Conservation (phyloP, 129 eudicot species). For the Calendula officinalis region DNA sequence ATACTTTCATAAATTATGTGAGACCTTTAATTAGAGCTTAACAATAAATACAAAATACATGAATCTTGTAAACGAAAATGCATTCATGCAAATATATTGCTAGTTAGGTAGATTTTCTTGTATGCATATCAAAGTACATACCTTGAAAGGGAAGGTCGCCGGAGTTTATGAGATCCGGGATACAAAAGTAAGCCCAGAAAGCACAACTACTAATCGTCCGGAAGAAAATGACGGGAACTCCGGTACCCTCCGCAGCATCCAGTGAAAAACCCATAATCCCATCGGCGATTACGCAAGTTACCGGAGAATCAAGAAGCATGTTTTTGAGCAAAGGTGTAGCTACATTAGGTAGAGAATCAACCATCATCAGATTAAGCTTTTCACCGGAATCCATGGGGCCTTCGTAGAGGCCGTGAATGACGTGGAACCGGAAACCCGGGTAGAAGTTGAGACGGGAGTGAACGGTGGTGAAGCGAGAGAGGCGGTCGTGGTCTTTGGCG, state of each 20-base stretch:
- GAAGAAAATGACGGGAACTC: conserved; percentile 51
- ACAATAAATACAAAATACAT: background rate
- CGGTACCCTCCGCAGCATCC: conserved; percentile 44
- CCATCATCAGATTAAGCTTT: conserved; percentile 28
- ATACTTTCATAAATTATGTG: too few species aligned
- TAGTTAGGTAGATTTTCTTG: too few species aligned
- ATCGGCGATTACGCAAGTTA: conserved; percentile 51
- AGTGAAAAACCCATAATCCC: conserved; percentile 45
- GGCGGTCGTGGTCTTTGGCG: conserved; percentile 45
- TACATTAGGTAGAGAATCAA: conserved; percentile 25
- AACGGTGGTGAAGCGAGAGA: conserved; percentile 38
- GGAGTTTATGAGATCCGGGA: conserved; percentile 45
- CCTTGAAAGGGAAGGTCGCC: conserved; percentile 64
- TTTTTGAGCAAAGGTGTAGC: conserved; percentile 39
- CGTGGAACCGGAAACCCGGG: conserved; percentile 40
- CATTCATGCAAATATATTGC: too few species aligned
- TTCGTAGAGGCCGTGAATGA: conserved; percentile 44
- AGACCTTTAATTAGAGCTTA: too few species aligned
- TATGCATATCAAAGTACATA: background rate
- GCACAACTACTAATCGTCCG: conserved; percentile 56
- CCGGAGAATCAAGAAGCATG: conserved; percentile 31
- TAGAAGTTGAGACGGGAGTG: conserved; percentile 33
- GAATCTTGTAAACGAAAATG: background rate
- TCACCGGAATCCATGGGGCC: conserved; percentile 42
- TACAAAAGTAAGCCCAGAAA: conserved; percentile 53